Conservation (phyloP, 129 eudicot genomes). For the Flaveria linearis region DNA sequence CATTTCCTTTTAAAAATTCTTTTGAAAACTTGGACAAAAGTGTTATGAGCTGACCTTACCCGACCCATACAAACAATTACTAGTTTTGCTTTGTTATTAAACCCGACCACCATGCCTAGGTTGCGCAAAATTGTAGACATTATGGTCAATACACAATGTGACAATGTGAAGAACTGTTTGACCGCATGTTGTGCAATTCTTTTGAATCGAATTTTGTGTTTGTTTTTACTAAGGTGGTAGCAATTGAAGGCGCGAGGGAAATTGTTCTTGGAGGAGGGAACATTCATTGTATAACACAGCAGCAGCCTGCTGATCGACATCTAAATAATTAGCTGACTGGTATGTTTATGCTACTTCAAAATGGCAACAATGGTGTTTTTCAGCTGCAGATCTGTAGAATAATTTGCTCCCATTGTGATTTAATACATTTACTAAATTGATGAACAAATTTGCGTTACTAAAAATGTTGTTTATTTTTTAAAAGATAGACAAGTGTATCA, state of each 20-base stretch:
- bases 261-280: conserved; percentile 93
- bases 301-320: conserved; percentile 64
- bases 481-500: too few relatives aligned
- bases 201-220: background rate
- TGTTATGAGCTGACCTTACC: too few relatives aligned
- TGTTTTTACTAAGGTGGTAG: conserved; percentile 58
- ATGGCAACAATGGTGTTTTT: conserved; percentile 7
- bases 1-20: background rate
- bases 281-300: conserved; percentile 94
- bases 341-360: conserved; percentile 1
- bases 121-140: too few relatives aligned
- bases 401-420: background rate
- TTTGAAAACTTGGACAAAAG: too few relatives aligned
- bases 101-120: too few relatives aligned
- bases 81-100: too few relatives aligned
- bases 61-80: background rate
- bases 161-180: too few relatives aligned
- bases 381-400: background rate
- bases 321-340: background rate
- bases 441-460: too few relatives aligned
- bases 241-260: conserved; percentile 87
- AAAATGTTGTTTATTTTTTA: too few relatives aligned
- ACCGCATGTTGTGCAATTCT: background rate
- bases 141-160: too few relatives aligned
- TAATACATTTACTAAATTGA: background rate